Evolutionary conservation across 1,284 basidiomycete species (phyloP), one percentile per base, ranked within the genome.

Genomic region (Rhizoctonia solani): DNA sequence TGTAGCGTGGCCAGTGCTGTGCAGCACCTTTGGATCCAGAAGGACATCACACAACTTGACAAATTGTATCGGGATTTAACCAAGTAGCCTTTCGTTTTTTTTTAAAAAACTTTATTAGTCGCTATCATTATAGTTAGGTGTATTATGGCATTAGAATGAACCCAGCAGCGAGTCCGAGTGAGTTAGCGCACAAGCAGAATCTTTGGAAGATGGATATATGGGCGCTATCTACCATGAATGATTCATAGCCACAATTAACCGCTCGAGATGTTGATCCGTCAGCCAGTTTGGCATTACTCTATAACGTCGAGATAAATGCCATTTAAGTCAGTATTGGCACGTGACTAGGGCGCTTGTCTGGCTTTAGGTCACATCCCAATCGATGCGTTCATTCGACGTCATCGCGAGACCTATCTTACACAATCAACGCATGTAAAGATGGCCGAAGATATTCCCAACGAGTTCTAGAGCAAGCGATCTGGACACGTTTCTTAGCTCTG

Each of bases 1-100:
- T 47, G 42, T 27, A 49, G 32, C 23, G 46, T 21, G 13, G 29
- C 30, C n/a, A 32, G 25, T 4, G 56, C 56, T 19, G 13, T 61
- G 56, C 14, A 49, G 23, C 56, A 61, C 73, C 69, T 72, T 44
- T 92, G 89, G 89, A 88, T 92, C 69, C 73, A 74, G 32, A 80
- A 76, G 23, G 88, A 91, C 72, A 72, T 84, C 19, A 75, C 81
- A 25, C 83, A 86, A 59, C 79, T 92, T 47, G 80, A 85, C 69
- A 77, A 77, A 23, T 81, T 85, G 27, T 90, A 89, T 76, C 77
- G 78, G 63, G 80, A 81, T 34, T 61, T 61, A 8, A 50, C 44
- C n/a, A 47, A 49, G 25, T 59, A 25, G 27, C 11, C 19, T 37
- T 50, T 46, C 4, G 37, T 49, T 25, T 21, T 23, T 16, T 30